A percentile compares a stretch with the other conserved stretches of the same genome.
These are phyloP conservation scores for Fagopyrum esculentum DNA, from an alignment of 148 eudicot species.

Conservation along the genomic window DNA sequence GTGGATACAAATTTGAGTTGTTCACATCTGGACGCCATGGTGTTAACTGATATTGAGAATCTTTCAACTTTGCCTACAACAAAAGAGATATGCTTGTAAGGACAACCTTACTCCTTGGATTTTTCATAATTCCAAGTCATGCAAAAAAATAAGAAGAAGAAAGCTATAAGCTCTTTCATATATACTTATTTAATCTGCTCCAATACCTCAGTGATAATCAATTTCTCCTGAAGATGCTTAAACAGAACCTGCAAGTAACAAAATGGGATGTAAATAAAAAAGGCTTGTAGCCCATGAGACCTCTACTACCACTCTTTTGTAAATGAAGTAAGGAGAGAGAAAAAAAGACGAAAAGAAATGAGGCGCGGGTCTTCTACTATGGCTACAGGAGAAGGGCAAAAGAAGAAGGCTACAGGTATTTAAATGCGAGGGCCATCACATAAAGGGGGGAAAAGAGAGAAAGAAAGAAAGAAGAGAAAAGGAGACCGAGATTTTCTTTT, in stretches of 20 bases:
- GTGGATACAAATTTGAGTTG: slow-evolving; percentile 38
- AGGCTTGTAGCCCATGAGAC: no score
- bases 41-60: slow-evolving; percentile 76
- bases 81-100: slow-evolving; percentile 7
- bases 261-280: not conserved
- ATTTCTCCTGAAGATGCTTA: slow-evolving; percentile 85
- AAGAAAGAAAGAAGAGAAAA: no score
- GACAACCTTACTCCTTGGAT: not conserved
- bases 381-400: no score
- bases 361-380: no score
- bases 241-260: slow-evolving; percentile 57
- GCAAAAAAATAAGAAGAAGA: not conserved
- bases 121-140: not conserved
- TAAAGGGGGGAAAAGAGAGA: no score
- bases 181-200: not conserved
- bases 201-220: slow-evolving; percentile 71
- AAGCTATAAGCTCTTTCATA: not conserved
- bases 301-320: no score
- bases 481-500: no score
- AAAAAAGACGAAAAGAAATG: no score
- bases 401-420: no score
- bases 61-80: slow-evolving; percentile 67
- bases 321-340: no score
- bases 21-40: slow-evolving; percentile 72
- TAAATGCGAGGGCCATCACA: no score